Conservation (phyloP, 768 basidiomycete species). For the Pisolithus orientalis region DNA sequence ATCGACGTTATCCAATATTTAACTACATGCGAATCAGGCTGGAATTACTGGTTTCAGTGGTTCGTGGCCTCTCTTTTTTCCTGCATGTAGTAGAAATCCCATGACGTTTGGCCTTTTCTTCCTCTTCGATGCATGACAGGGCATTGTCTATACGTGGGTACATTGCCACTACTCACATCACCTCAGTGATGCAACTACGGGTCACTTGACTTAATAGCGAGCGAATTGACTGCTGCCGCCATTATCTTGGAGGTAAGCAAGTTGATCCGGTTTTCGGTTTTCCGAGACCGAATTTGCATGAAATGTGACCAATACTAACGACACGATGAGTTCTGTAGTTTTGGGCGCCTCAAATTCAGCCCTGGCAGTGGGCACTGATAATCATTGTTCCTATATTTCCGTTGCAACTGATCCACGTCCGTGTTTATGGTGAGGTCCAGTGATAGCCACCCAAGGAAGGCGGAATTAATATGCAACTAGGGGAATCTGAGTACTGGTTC, state of each 20-base stretch:
- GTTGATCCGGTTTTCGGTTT: neutral
- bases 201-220: constrained; percentile 32
- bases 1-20: neutral
- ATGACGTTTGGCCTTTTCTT: constrained; percentile 4
- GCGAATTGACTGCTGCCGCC: constrained; percentile 53
- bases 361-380: constrained; percentile 53
- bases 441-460: neutral
- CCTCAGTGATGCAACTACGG: neutral
- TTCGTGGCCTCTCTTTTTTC: constrained; percentile 13
- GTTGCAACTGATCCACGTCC: constrained; percentile 50
- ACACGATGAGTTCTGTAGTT: constrained; percentile 17
- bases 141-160: constrained; percentile 34
- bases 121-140: constrained; percentile 17
- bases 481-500: constrained; percentile 60
- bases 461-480: constrained; percentile 19
- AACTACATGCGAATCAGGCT: constrained; percentile 27
- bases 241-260: constrained; percentile 40
- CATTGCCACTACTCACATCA: neutral
- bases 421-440: constrained; percentile 42
- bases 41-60: constrained; percentile 56
- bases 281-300: neutral
- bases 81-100: constrained; percentile 9
- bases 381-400: constrained; percentile 49
- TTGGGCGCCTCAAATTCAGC: constrained; percentile 41
- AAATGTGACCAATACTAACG: neutral